Evolutionary conservation across 495 filamentous ascomycete species (phyloP).

Genomic region (Aspergillus cavernicola): DNA sequence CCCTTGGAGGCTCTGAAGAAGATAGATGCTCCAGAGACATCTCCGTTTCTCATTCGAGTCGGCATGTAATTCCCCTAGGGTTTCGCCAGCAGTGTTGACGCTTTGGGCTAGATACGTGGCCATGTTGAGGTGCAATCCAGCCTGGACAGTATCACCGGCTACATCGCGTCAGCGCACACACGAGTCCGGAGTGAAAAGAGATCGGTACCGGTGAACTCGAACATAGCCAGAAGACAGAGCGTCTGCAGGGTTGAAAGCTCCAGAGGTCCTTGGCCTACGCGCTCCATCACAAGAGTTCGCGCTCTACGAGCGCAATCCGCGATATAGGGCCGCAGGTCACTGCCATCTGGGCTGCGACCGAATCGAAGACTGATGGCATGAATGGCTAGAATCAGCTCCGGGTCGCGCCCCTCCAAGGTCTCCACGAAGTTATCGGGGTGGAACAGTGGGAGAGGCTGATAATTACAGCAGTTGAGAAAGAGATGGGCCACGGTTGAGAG

Average conservation of each 20-base stretch:
- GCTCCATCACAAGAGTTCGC: conserved; percentile 28
- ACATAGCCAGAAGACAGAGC: conserved; percentile 36
- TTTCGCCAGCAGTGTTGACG: conserved; percentile 21
- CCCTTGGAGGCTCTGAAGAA: conserved; percentile 37
- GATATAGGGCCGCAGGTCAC: conserved; percentile 16
- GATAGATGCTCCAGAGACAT: conserved; percentile 37
- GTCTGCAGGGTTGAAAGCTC: conserved; percentile 43
- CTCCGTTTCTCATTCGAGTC: conserved; percentile 34
- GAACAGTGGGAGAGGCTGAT: conserved; percentile 40
- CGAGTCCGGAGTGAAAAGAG: neutral
- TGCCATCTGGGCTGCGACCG: conserved; percentile 6
- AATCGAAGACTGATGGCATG: conserved; percentile 37
- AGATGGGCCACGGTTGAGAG: conserved; percentile 13
- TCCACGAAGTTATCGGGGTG: conserved; percentile 19
- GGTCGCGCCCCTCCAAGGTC: conserved; percentile 25
- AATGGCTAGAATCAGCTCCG: conserved; percentile 34
- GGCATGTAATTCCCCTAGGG: conserved; percentile 19
- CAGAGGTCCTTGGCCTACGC: conserved; percentile 28
- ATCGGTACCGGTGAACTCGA: conserved; percentile 38
- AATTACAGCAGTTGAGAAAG: conserved; percentile 35
- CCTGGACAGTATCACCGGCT: conserved; percentile 36
- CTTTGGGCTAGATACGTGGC: conserved; percentile 37
- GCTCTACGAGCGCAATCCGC: conserved; percentile 27
- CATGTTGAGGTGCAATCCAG: conserved; percentile 34
- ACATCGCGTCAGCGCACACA: neutral